phyloP scores from a whole-genome alignment of 2,329 filamentous ascomycete species.

The Aureobasidium sp. region DNA sequence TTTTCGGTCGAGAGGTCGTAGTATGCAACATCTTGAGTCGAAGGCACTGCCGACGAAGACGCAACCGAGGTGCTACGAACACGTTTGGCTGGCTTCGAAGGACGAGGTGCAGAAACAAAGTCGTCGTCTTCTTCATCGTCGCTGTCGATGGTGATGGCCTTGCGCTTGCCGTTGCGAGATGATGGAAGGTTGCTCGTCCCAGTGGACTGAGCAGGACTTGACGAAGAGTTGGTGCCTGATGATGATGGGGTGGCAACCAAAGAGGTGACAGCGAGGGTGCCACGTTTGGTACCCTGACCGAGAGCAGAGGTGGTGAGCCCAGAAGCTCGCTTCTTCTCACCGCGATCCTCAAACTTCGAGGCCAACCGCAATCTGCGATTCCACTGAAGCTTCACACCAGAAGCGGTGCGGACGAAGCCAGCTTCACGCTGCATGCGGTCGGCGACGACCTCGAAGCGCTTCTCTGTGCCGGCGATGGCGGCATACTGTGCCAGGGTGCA shows the following conservation, averaged over 20 bases:
- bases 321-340: slow-evolving; percentile 2
- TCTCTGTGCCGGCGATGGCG: neutral
- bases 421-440: neutral
- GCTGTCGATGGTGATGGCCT: neutral
- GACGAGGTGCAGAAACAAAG: neutral
- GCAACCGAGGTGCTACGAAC: neutral
- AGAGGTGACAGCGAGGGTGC: neutral
- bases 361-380: slow-evolving; percentile 8
- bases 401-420: slow-evolving; percentile 3
- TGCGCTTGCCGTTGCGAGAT: neutral
- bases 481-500: neutral
- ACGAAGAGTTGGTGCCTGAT: neutral
- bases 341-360: slow-evolving; percentile 7
- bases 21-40: neutral
- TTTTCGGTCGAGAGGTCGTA: neutral
- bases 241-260: neutral
- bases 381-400: slow-evolving; percentile 13
- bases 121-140: neutral
- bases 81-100: neutral
- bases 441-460: slow-evolving; percentile 3
- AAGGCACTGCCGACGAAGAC: neutral
- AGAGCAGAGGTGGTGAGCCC: slow-evolving; percentile 6
- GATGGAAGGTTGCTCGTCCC: neutral
- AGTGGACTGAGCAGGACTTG: neutral
- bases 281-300: neutral